phyloP scores from a whole-genome alignment of 163 green algal genomes.

The Chlorella variabilis region DNA sequence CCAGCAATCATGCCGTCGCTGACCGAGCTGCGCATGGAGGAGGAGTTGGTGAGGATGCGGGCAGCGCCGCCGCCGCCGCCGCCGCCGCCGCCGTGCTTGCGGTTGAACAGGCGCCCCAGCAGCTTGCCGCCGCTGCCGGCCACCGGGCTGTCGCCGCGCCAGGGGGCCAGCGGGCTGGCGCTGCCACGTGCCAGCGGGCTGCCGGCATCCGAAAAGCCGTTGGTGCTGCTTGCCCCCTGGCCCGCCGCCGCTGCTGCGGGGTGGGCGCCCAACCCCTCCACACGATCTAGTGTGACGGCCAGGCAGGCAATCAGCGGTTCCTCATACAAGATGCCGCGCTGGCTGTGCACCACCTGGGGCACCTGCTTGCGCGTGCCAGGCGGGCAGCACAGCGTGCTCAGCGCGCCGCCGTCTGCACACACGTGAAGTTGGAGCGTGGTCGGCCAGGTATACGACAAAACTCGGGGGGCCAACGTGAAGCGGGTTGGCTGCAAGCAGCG shows the following conservation, averaged over 20 bases:
- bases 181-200: not conserved
- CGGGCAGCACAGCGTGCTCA: slow-evolving; percentile 37
- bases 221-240: not conserved
- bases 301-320: slow-evolving; percentile 43
- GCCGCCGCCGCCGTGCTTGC: not conserved
- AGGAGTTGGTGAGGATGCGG: not conserved
- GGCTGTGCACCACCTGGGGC: slow-evolving; percentile 38
- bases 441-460: too few species aligned
- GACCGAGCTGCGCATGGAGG: not conserved
- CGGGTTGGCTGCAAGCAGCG: too few species aligned
- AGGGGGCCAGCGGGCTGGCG: not conserved
- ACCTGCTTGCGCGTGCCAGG: slow-evolving; percentile 26
- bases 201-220: not conserved
- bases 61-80: not conserved
- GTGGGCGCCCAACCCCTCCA: not conserved
- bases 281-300: slow-evolving; percentile 9
- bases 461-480: too few species aligned
- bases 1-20: slow-evolving; percentile 6
- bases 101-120: not conserved
- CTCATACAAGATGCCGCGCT: slow-evolving; percentile 29
- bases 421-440: too few species aligned
- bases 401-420: not conserved
- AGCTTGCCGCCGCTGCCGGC: not conserved
- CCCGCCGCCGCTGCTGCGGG: not conserved
- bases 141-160: not conserved